phyloP scores from a whole-genome alignment of 805 yeast genomes.

The Metschnikowia corniflorae region DNA sequence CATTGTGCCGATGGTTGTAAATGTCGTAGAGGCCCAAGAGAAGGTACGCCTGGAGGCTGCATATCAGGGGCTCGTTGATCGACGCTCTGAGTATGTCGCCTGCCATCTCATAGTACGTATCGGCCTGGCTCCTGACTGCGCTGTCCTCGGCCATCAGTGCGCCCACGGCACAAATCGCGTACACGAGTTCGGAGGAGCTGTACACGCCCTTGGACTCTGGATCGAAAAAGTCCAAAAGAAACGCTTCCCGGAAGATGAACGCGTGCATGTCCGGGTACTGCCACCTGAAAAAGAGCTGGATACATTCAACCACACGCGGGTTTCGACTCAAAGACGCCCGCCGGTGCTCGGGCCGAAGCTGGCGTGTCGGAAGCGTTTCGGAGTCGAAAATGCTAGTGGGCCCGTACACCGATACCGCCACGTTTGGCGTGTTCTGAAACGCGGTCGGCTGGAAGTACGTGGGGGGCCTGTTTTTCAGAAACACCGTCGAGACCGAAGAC shows the following conservation, averaged over 20 bases:
- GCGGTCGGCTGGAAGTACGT: constrained; percentile 7
- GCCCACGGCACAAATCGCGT: constrained; percentile 13
- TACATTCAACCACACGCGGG: constrained; percentile 10
- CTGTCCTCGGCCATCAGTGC: constrained; percentile 10
- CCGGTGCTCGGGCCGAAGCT: constrained; percentile 4
- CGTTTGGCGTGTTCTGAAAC: constrained; percentile 5
- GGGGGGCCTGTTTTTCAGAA: too few species aligned
- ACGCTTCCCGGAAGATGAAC: constrained; percentile 16
- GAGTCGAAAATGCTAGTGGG: constrained; percentile 15
- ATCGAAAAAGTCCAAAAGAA: constrained; percentile 14
- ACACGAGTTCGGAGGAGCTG: constrained; percentile 13
- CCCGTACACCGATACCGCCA: constrained; percentile 10
- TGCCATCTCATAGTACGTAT: constrained; percentile 7
- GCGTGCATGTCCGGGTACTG: constrained; percentile 17
- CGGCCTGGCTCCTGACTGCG: constrained; percentile 3
- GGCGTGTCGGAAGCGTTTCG: constrained; percentile 10
- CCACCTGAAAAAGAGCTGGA: constrained; percentile 15
- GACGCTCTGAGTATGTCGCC: constrained; percentile 10
- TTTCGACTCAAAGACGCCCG: constrained; percentile 7
- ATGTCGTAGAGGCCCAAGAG: constrained; percentile 15
- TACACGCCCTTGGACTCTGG: constrained; percentile 11
- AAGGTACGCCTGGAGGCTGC: constrained; percentile 14
- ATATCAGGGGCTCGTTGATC: constrained; percentile 12
- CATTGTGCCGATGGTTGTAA: constrained; percentile 12
- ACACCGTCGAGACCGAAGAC: too few species aligned